phyloP scores from a whole-genome alignment of 495 filamentous ascomycete species.

The Penicillium soppii region DNA sequence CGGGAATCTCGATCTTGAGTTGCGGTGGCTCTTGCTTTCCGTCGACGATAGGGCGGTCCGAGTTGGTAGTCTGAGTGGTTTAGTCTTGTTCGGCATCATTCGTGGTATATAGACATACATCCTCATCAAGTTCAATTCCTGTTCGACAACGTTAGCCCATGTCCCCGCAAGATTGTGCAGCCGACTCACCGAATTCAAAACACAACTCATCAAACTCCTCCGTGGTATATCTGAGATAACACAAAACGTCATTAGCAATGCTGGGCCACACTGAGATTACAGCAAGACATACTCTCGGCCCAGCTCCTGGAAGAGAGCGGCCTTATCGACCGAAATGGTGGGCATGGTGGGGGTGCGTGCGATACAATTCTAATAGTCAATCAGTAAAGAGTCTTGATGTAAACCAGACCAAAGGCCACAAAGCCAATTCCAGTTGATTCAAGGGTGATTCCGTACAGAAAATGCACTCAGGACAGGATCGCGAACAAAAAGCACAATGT shows the following conservation, averaged over 20 bases:
- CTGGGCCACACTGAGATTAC: neutral
- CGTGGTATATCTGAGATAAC: constrained; percentile 69
- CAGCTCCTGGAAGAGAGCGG: constrained; percentile 87
- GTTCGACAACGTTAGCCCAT: constrained; percentile 34
- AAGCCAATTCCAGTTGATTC: neutral
- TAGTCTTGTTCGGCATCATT: neutral
- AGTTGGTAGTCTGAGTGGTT: constrained; percentile 60
- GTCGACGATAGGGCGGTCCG: constrained; percentile 68
- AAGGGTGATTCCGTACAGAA: constrained; percentile 1
- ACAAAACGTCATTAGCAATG: constrained; percentile 2
- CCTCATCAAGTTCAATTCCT: constrained; percentile 95
- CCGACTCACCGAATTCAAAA: constrained; percentile 85
- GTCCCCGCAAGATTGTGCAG: constrained; percentile 22
- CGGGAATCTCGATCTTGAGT: constrained; percentile 97
- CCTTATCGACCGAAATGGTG: constrained; percentile 94
- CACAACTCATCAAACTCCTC: constrained; percentile 96
- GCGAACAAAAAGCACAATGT: constrained; percentile 5
- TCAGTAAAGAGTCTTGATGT: neutral
- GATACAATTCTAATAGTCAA: constrained; percentile 14
- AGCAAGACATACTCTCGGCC: constrained; percentile 70
- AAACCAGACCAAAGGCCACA: neutral
- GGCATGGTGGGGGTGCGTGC: constrained; percentile 55
- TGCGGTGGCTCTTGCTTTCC: constrained; percentile 84
- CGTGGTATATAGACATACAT: constrained; percentile 50
- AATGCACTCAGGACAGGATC: neutral